Base-by-base conservation (phyloP, 768 basidiomycete genomes). In the Tulasnella sp. region DNA sequence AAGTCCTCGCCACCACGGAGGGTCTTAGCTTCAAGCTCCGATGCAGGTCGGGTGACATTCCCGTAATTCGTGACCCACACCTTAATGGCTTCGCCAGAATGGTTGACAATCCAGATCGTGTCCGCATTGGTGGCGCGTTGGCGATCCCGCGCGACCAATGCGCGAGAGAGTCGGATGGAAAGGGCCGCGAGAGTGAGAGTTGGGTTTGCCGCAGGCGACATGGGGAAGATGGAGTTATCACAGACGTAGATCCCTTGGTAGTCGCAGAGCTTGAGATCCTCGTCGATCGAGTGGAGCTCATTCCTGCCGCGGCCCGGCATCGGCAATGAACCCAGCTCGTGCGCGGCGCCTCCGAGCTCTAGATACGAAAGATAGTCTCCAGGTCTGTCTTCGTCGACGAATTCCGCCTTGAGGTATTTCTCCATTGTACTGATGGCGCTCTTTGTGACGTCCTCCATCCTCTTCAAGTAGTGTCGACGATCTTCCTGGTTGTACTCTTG, bases 141-240 rank as follows among this genome's bases (percentile, higher is more conserved):
- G 58, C 8, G 19, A 9, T 34, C 9, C 13, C 23, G 19, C 41
- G 17, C 17, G 8, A 19, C 17, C 54, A 56, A 29, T 4, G 17
- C 4, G 48, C 48, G 56, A 19, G 68, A 68, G 21, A 69, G 62
- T 21, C 68, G 65, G 27, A 69, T 50, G 17, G 68, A 61, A 7
- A 68, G 60, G 4, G 66, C 68, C 23, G 62, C 68, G 27, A 69
- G 64, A 11, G 68, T 67, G 10, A 67, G 43, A 2, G 66, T 63
- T 4, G 68, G 68, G 42, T 69, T 69, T 52, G 60, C 66, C 34
- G 60, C 67, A 8, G 68, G 68, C 3, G 67, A 66, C 51, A 24
- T 63, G 15, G 68, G 68, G 62, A 69, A 69, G 3, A 69, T 51
- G 21, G 68, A 68, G 10, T 67, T 50, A 43, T 69, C 68, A 53